A percentile compares a stretch with the other conserved stretches of the same genome.
Conservation (phyloP, 2,329 filamentous ascomycete genomes). For the Cercospora nicotianae region DNA sequence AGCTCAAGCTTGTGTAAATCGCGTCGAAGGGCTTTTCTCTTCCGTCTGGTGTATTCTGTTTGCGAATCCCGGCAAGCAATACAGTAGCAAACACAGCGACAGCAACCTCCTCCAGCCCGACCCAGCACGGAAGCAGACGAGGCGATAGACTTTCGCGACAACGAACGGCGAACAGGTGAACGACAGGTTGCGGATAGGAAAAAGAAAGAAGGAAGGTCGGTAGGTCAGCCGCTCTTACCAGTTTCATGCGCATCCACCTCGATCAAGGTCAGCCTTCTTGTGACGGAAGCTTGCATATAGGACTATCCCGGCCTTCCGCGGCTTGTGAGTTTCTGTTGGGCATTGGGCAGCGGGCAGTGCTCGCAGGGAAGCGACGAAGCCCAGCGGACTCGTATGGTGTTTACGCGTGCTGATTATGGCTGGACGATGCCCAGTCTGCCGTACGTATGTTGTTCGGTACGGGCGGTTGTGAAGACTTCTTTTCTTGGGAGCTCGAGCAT, state of each 20-base stretch:
- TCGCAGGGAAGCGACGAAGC: background rate
- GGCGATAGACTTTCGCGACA: conserved; percentile 1
- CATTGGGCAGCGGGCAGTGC: background rate
- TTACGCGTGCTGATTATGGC: background rate
- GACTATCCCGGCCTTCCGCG: conserved; percentile 15
- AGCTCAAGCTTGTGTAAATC: background rate
- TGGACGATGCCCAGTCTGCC: background rate
- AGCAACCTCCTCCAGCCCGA: conserved; percentile 5
- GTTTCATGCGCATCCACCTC: conserved; percentile 13
- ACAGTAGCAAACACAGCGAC: conserved; percentile 1
- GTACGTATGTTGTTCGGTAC: background rate
- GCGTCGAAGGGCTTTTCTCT: background rate
- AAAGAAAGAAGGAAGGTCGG: conserved; percentile 1
- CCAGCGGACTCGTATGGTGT: background rate
- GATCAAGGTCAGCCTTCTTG: conserved; percentile 22
- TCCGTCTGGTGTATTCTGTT: background rate
- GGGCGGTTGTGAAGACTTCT: background rate
- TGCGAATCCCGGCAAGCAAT: background rate
- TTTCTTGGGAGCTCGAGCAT: conserved; percentile 5
- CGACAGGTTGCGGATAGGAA: background rate
- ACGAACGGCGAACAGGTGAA: background rate
- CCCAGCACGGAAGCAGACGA: conserved; percentile 7
- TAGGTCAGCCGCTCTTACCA: conserved; percentile 13
- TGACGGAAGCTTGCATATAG: conserved; percentile 17
- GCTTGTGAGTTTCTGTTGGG: conserved; percentile 1